phyloP scores from a whole-genome alignment of 169 alveolate species.

The Eimeria sp. region DNA sequence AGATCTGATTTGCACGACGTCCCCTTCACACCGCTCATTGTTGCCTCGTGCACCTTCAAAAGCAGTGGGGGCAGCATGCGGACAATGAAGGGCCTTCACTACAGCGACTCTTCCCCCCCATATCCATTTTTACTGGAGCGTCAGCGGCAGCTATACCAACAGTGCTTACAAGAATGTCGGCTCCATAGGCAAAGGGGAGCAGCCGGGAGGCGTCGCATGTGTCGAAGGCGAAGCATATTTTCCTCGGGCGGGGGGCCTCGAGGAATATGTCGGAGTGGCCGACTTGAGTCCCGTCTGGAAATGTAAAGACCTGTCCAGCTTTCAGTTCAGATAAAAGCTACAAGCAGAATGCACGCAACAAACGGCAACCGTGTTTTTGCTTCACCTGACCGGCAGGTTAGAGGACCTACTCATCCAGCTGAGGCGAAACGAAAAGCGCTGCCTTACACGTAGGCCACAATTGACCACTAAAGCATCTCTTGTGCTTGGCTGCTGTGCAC shows the following conservation, averaged over 20 bases:
- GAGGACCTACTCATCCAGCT: not conserved
- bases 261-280: constrained; percentile 51
- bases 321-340: constrained; percentile 61
- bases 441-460: not conserved
- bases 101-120: not conserved
- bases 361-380: not conserved
- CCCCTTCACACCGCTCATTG: constrained; percentile 70
- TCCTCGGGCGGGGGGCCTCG: constrained; percentile 75
- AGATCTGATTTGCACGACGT: constrained; percentile 40
- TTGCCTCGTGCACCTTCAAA: constrained; percentile 67
- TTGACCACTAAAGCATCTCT: not conserved
- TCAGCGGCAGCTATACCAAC: not conserved
- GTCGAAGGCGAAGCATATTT: constrained; percentile 78
- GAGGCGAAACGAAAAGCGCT: not conserved
- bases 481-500: not conserved
- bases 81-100: not conserved
- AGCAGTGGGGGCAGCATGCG: not conserved
- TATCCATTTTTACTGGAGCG: not conserved
- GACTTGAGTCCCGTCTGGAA: constrained; percentile 81
- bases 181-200: constrained; percentile 34
- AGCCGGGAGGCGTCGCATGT: constrained; percentile 81
- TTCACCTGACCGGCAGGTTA: not conserved
- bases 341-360: not conserved
- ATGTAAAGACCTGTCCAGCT: constrained; percentile 46
- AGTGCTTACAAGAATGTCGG: constrained; percentile 66